phyloP scores from a whole-genome alignment of 208 protist genomes.

The Crithidia sp. region DNA sequence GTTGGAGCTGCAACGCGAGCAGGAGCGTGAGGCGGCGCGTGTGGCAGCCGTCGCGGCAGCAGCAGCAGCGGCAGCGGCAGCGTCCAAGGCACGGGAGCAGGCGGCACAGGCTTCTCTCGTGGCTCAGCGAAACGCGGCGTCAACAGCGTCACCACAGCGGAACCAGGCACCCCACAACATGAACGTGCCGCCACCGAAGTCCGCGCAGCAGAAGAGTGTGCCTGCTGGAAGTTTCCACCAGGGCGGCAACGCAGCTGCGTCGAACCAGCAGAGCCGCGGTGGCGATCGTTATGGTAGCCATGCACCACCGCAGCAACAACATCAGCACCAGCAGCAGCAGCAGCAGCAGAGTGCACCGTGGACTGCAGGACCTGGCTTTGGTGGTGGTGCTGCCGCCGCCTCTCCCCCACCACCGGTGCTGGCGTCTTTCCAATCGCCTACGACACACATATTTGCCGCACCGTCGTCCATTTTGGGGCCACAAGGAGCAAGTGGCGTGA shows the following conservation, averaged over 20 bases:
- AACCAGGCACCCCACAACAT: too few species aligned
- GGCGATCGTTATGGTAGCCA: too few species aligned
- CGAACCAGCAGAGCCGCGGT: too few species aligned
- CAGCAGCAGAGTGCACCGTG: not conserved
- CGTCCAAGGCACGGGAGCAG: not conserved
- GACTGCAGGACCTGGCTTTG: not conserved
- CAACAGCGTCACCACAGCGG: not conserved
- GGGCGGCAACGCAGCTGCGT: too few species aligned
- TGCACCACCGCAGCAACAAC: not conserved
- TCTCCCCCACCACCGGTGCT: conserved; percentile 2
- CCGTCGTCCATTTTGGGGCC: too few species aligned
- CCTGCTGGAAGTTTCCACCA: too few species aligned
- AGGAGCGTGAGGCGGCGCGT: conserved; percentile 8
- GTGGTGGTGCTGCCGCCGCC: not conserved
- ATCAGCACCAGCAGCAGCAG: conserved; percentile 2
- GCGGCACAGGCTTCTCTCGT: not conserved
- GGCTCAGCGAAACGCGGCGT: not conserved
- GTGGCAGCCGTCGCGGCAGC: conserved; percentile 12
- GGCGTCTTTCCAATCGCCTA: too few species aligned
- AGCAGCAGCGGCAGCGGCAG: not conserved
- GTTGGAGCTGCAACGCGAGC: conserved; percentile 12
- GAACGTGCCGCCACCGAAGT: too few species aligned
- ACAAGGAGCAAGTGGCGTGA: too few species aligned
- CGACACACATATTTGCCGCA: too few species aligned
- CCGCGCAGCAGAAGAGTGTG: too few species aligned